Evolutionary conservation across 2,329 filamentous ascomycete species (phyloP).

Genomic region (Phoma sp.): DNA sequence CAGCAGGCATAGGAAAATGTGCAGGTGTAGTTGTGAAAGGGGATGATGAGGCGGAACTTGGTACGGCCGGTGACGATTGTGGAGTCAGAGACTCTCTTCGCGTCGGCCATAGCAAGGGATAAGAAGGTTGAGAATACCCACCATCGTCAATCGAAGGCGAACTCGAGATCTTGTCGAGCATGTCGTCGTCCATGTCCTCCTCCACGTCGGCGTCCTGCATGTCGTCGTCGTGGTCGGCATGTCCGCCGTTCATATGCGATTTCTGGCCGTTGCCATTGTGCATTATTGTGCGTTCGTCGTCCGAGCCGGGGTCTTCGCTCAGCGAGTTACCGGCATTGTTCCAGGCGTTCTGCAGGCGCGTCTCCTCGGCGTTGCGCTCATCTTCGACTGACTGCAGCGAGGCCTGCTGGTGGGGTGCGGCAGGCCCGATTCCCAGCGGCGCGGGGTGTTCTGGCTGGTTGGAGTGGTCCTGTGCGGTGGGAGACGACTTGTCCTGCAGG

Average conservation of each 20-base stretch:
- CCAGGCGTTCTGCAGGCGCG: conserved; percentile 65
- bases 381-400: conserved; percentile 81
- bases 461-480: conserved; percentile 84
- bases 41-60: conserved; percentile 49
- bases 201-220: conserved; percentile 70
- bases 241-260: conserved; percentile 44
- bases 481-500: conserved; percentile 82
- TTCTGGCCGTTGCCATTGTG: conserved; percentile 34
- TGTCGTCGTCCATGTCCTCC: conserved; percentile 84
- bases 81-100: conserved; percentile 54
- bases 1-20: conserved; percentile 51
- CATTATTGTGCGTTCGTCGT: conserved; percentile 59
- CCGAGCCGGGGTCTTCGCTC: conserved; percentile 62
- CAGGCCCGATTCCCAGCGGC: conserved; percentile 60
- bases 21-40: conserved; percentile 54
- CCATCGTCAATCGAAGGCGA: conserved; percentile 99
- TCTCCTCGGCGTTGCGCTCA: conserved; percentile 75
- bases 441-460: conserved; percentile 61
- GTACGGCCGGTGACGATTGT: conserved; percentile 37
- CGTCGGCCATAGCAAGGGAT: conserved; percentile 47
- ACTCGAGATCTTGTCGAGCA: conserved; percentile 99
- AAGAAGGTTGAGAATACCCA: conserved; percentile 69
- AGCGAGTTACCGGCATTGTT: conserved; percentile 52
- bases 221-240: conserved; percentile 56
- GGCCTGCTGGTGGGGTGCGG: conserved; percentile 84